phyloP scores from a whole-genome alignment of 2,329 filamentous ascomycete genomes.

The Aureobasidium sp. region DNA sequence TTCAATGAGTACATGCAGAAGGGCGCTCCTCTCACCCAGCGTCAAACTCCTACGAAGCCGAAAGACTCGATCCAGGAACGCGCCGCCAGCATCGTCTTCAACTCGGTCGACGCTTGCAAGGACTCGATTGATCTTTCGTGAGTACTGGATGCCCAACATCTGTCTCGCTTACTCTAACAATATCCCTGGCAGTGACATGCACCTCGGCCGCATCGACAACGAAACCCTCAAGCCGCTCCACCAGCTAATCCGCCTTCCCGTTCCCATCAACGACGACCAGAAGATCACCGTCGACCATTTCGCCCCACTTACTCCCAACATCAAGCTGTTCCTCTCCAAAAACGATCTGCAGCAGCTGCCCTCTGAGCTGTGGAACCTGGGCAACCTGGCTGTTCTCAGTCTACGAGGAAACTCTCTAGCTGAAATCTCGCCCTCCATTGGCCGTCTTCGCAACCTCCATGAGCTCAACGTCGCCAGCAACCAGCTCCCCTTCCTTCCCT shows the following conservation, averaged over 20 bases:
- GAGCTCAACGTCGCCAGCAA: conserved; percentile 62
- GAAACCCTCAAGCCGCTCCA: conserved; percentile 48
- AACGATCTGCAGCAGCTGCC: conserved; percentile 53
- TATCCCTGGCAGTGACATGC: conserved; percentile 22
- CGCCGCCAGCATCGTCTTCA: conserved; percentile 19
- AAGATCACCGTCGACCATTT: conserved; percentile 54
- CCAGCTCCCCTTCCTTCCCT: conserved; percentile 50
- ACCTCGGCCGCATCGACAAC: conserved; percentile 46
- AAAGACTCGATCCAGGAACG: conserved; percentile 12
- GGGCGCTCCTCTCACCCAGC: neutral
- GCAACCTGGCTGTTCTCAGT: conserved; percentile 55
- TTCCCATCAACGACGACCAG: conserved; percentile 15
- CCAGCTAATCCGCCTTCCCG: conserved; percentile 26
- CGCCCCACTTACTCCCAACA: conserved; percentile 46
- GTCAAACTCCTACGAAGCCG: neutral
- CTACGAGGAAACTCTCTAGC: conserved; percentile 55
- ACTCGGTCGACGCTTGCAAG: conserved; percentile 43
- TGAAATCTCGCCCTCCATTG: conserved; percentile 53
- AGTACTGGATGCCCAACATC: conserved; percentile 20
- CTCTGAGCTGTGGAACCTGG: conserved; percentile 51
- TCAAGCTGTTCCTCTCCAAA: conserved; percentile 53
- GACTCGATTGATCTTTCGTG: conserved; percentile 56
- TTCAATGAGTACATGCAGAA: conserved; percentile 7
- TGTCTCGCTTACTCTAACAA: neutral
- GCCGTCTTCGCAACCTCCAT: conserved; percentile 47